These are phyloP conservation scores for Tirmania nivea DNA, from an alignment of 495 filamentous ascomycete genomes.

Conservation along the genomic window DNA sequence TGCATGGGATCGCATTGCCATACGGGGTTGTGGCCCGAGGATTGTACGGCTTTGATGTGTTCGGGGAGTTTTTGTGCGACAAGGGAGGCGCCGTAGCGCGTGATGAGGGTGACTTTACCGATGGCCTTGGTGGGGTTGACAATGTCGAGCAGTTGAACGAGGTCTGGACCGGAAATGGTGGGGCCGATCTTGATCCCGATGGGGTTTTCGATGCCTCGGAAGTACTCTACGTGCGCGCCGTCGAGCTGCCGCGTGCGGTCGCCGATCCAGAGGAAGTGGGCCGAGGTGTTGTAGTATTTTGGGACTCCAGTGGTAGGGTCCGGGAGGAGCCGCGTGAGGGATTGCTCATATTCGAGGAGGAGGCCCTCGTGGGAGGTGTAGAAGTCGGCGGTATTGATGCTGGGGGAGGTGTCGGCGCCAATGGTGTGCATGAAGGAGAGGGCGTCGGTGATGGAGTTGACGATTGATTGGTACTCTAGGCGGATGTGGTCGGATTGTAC, in stretches of 20 bases:
- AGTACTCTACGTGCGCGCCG: slow-evolving; percentile 89
- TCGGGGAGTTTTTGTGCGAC: slow-evolving; percentile 47
- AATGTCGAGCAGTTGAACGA: slow-evolving; percentile 53
- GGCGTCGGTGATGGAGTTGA: slow-evolving; percentile 69
- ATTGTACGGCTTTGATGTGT: slow-evolving; percentile 72
- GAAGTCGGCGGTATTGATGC: slow-evolving; percentile 81
- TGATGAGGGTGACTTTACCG: slow-evolving; percentile 90
- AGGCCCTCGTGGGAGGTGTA: slow-evolving; percentile 91
- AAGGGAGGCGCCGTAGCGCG: slow-evolving; percentile 64
- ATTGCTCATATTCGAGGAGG: slow-evolving; percentile 83
- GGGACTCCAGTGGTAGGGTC: slow-evolving; percentile 28
- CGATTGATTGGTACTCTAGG: slow-evolving; percentile 61
- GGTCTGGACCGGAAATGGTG: slow-evolving; percentile 48
- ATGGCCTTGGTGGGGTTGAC: slow-evolving; percentile 63
- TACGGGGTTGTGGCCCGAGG: slow-evolving; percentile 54
- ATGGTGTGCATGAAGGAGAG: slow-evolving; percentile 90
- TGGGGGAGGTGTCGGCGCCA: slow-evolving; percentile 65
- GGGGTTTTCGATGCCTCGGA: slow-evolving; percentile 86
- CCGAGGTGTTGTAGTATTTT: slow-evolving; percentile 67
- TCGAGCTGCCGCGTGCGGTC: slow-evolving; percentile 84
- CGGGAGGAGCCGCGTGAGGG: slow-evolving; percentile 51
- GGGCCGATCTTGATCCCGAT: slow-evolving; percentile 93
- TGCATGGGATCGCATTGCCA: slow-evolving; percentile 99
- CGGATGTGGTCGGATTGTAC: slow-evolving; percentile 65
- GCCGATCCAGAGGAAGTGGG: slow-evolving; percentile 95